Evolutionary conservation across 192 early-diverging fungal genomes (phyloP).

Genomic region (Chytriomyces sp.): DNA sequence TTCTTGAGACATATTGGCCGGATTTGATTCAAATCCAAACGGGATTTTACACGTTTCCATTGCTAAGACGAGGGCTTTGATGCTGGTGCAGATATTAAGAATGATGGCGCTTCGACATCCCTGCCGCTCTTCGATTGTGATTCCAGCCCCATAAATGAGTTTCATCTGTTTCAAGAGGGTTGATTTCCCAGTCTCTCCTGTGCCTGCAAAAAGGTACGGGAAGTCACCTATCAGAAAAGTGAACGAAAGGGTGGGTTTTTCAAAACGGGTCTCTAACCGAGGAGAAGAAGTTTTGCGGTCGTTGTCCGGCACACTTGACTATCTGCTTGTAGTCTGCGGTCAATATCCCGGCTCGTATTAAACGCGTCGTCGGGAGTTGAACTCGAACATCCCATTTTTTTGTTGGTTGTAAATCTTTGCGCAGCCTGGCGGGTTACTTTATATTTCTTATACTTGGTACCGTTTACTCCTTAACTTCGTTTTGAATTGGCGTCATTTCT

Average conservation of each 20-base stretch:
- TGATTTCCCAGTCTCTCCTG: slow-evolving; percentile 51
- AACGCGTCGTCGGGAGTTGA: not conserved
- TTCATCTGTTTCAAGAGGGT: slow-evolving; percentile 49
- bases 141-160: slow-evolving; percentile 45
- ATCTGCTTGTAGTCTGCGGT: slow-evolving; percentile 81
- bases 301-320: slow-evolving; percentile 78
- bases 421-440: too few species aligned
- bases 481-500: too few species aligned
- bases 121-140: slow-evolving; percentile 32
- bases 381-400: not conserved
- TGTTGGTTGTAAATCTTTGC: too few species aligned
- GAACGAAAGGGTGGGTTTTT: not conserved
- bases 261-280: slow-evolving; percentile 49
- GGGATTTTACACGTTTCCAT: slow-evolving; percentile 35
- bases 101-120: slow-evolving; percentile 38
- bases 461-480: too few species aligned
- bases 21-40: not conserved
- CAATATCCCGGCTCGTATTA: slow-evolving; percentile 65
- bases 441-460: too few species aligned
- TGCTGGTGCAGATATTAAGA: slow-evolving; percentile 34
- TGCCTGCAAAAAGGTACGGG: slow-evolving; percentile 9
- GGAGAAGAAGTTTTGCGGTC: slow-evolving; percentile 88
- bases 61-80: slow-evolving; percentile 32
- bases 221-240: not conserved
- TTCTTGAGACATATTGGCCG: slow-evolving; percentile 56